Evolutionary conservation across 805 yeast species (phyloP).

Genomic region (Danielozyma ontarioensis): DNA sequence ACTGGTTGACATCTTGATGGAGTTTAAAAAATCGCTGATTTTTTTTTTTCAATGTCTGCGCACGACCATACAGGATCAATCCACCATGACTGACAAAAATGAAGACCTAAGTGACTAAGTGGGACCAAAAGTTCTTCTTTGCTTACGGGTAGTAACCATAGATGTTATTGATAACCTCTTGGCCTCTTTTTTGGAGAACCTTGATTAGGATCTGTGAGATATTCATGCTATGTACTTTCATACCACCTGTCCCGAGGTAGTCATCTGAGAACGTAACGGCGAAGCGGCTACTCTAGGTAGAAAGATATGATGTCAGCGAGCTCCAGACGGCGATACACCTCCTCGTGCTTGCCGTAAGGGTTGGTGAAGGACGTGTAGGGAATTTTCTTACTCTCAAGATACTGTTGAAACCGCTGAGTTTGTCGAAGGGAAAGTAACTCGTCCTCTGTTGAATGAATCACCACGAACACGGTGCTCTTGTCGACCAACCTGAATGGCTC

Average conservation of each 20-base stretch:
- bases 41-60: conserved; percentile 5
- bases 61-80: no score
- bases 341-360: conserved; percentile 59
- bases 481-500: neutral
- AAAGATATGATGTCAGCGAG: conserved; percentile 23
- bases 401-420: conserved; percentile 31
- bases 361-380: conserved; percentile 13
- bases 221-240: no score
- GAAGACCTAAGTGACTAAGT: no score
- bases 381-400: conserved; percentile 19
- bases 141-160: no score
- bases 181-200: no score
- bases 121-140: no score
- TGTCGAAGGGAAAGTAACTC: conserved; percentile 58
- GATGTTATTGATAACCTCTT: no score
- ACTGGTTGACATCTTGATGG: conserved; percentile 22
- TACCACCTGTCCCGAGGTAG: no score
- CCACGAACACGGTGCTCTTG: conserved; percentile 16
- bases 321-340: conserved; percentile 45
- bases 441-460: conserved; percentile 62
- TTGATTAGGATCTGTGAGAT: no score
- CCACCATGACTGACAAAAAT: no score
- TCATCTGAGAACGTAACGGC: no score
- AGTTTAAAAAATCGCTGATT: no score
- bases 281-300: neutral